Base-by-base conservation (phyloP, 805 yeast species). In the Saccharomycopsis synnaedendra region DNA sequence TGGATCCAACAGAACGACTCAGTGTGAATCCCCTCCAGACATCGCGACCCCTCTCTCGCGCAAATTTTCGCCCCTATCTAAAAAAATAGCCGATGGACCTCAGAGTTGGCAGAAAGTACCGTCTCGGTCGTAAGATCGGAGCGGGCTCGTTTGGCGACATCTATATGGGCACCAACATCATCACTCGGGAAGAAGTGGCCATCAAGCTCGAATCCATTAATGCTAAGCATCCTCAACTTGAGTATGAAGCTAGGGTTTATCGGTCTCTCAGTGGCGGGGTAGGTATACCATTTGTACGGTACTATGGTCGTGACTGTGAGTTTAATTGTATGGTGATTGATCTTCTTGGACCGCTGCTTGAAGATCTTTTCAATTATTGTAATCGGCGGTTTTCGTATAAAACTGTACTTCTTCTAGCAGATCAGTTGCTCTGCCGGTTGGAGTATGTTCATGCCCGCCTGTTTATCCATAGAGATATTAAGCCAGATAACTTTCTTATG, bases 111-210 rank as follows among this genome's bases (percentile, higher is more conserved):
- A 85, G 93, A 70, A 90, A 89, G 67, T 89, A 81, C 67, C 78
- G 96, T 48, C 82, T 89, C 59, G 96, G 96, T 38, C 82, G 96
- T 52, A 89, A 89, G 66, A 90, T 90, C 59, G 98, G 98, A 27
- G 81, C 93, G 39, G 98, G 98, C 19, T 89, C 97, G 7, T 90
- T 90, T 64, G 98, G 98, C 51, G 98, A 93, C 63, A 93, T 90
- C 57, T 93, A 93, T 65, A 74, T 88, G 55, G 84, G 96, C 8
- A 86, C 95, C 30, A 93, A 90, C 67, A 79, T 93, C 64, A 86
- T 90, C 43, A 84, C 94, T 39, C 97, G 97, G 39, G 97, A 93
- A 65, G 96, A 90, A 64, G 97, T 93, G 46, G 98, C 97, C 56
- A 90, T 90, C 71, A 90, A 90, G 64, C 72, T 90, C 54, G 98